Evolutionary conservation across 2,329 filamentous ascomycete genomes (phyloP), one percentile per base, ranked within the genome.

Genomic region (Aspergillus pseudonomiae): DNA sequence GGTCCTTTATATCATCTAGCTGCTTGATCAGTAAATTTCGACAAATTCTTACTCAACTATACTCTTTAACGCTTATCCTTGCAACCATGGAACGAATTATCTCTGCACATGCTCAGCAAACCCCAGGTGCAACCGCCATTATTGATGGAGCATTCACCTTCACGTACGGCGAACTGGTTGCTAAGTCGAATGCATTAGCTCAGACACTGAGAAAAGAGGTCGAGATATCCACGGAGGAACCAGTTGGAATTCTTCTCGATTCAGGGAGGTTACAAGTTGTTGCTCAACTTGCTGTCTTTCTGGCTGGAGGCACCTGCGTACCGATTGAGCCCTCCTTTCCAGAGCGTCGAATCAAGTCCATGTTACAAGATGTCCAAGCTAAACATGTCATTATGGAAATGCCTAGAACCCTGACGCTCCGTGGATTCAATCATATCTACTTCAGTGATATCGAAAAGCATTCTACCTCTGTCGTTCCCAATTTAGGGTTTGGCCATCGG

Each of bases 301-400:
- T 61, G 7, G 32, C 39, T n/a, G 60, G 60, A 3, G 54, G 52
- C 21, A 57, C 60, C 24, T 61, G 60, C 28, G 53, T 57, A 43
- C 53, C 60, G 9, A 61, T 61, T 9, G 60, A 61, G 32, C 60
- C 60, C 26, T 50, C 43, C 4, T n/a, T 61, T 26, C 60, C 60
- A 6, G 54, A 61, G 28, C 24, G 14, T 19, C 54, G 60, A 24
- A 56, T 61, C 30, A 30, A 2, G 43, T 14, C 57, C 11, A 59
- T 63, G 19, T 28, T 65, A 10, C 43, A 58, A n/a, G 34, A 60
- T 19, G 54, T 63, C 60, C 48, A 60, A 9, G 21, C 54, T 12
- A 59, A 58, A 24, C 54, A 60, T n/a, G 48, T 65, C n/a, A 53
- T 65, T 14, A 50, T 54, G 10, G 32, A 43, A 1, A 39, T 41